Evolutionary conservation across 306 rosid species (phyloP).

Genomic region (Vigna angularis): DNA sequence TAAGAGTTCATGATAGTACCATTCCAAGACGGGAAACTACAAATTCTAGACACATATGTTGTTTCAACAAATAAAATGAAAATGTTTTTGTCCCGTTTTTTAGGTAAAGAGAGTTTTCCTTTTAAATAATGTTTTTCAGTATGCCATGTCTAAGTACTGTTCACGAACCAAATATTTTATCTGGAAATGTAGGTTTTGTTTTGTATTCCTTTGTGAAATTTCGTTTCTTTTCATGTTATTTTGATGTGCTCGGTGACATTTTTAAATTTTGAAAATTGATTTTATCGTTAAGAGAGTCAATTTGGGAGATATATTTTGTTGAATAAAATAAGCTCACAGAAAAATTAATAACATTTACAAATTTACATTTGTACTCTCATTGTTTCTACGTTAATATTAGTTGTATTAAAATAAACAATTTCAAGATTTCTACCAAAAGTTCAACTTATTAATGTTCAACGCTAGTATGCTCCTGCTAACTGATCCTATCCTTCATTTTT

Average conservation of each 20-base stretch:
- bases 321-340: background rate
- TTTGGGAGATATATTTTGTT: background rate
- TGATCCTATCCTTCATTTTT: too few relatives aligned
- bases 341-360: background rate
- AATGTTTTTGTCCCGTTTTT: background rate
- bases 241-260: background rate
- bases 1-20: conserved; percentile 31
- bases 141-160: background rate
- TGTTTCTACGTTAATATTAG: too few relatives aligned
- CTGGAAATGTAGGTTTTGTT: background rate
- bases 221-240: background rate
- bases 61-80: conserved; percentile 23
- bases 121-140: background rate
- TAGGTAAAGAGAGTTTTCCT: background rate
- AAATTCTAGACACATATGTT: conserved; percentile 25
- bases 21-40: conserved; percentile 13
- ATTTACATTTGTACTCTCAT: too few relatives aligned
- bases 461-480: too few relatives aligned
- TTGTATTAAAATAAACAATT: too few relatives aligned
- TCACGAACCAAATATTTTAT: background rate
- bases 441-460: too few relatives aligned
- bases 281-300: background rate
- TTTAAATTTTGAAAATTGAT: background rate
- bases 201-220: background rate
- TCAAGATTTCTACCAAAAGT: too few relatives aligned